Conservation (phyloP, 2,329 filamentous ascomycete genomes). For the Mycosphaerella sp. region DNA sequence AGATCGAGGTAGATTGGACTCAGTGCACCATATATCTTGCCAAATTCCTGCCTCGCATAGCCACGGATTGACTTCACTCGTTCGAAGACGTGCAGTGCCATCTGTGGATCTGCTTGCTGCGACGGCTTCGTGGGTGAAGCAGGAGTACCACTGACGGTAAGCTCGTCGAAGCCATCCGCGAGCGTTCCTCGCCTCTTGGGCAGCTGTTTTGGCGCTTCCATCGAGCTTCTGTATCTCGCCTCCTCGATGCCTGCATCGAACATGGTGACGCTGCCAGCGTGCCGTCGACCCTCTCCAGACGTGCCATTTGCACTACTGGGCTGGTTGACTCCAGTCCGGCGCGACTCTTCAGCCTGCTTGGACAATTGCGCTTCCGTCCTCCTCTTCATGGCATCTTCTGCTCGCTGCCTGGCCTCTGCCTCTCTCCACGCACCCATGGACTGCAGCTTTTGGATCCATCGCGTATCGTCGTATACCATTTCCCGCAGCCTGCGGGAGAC, state of each 20-base stretch:
- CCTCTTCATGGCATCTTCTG: conserved; percentile 60
- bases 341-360: conserved; percentile 38
- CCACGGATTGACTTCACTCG: conserved; percentile 73
- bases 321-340: conserved; percentile 32
- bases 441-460: conserved; percentile 83
- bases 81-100: conserved; percentile 63
- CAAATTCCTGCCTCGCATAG: conserved; percentile 81
- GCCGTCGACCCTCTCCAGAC: conserved; percentile 31
- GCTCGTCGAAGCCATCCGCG: conserved; percentile 73
- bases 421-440: conserved; percentile 93
- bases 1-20: conserved; percentile 87
- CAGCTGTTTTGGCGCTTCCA: conserved; percentile 30
- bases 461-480: conserved; percentile 97
- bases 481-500: conserved; percentile 83
- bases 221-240: conserved; percentile 46
- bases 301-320: conserved; percentile 35
- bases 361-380: conserved; percentile 52
- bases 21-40: conserved; percentile 80
- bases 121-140: conserved; percentile 8
- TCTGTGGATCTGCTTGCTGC: conserved; percentile 48
- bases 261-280: conserved; percentile 51
- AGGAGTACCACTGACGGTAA: conserved; percentile 48
- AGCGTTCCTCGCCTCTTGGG: conserved; percentile 33
- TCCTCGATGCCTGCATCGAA: conserved; percentile 70
- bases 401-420: conserved; percentile 69